Conservation (phyloP, 495 filamentous ascomycete genomes). For the Trichoderma orchidacearum region DNA sequence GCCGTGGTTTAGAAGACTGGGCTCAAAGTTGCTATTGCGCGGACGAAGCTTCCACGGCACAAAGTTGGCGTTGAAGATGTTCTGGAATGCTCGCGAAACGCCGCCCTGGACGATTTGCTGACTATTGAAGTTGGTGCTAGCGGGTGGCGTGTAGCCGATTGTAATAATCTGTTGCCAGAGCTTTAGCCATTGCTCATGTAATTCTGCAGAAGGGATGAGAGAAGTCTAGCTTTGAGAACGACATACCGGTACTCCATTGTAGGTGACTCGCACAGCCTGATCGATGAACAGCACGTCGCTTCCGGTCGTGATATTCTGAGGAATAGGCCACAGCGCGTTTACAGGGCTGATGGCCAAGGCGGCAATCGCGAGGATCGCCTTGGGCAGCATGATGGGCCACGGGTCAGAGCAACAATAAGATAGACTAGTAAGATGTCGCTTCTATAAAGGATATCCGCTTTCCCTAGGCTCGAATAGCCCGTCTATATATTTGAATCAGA, state of each 20-base stretch:
- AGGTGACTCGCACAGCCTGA: constrained; percentile 35
- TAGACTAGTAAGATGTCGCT: too few species aligned
- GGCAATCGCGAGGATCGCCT: constrained; percentile 2
- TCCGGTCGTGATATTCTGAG: constrained; percentile 36
- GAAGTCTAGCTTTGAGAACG: constrained; percentile 8
- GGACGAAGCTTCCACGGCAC: constrained; percentile 66
- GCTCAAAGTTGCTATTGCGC: constrained; percentile 47
- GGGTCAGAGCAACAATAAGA: too few species aligned
- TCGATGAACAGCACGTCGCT: constrained; percentile 40
- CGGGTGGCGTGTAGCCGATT: constrained; percentile 21
- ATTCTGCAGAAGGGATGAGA: not conserved
- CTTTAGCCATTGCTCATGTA: not conserved
- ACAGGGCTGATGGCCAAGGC: not conserved
- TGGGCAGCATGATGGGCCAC: not conserved
- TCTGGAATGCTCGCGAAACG: constrained; percentile 28
- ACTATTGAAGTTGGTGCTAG: constrained; percentile 19
- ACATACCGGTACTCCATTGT: constrained; percentile 41
- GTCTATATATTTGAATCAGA: too few species aligned
- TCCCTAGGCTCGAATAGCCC: too few species aligned
- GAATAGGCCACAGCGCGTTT: constrained; percentile 47
- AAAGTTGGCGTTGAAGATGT: constrained; percentile 46
- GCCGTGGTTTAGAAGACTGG: constrained; percentile 24
- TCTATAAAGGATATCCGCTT: too few species aligned
- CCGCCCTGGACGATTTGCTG: constrained; percentile 33
- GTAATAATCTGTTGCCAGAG: constrained; percentile 3